A percentile compares a stretch with the other conserved stretches of the same genome.
These are phyloP conservation scores for Kokia cookei DNA, from an alignment of 441 rosid genomes.

Conservation along the genomic window DNA sequence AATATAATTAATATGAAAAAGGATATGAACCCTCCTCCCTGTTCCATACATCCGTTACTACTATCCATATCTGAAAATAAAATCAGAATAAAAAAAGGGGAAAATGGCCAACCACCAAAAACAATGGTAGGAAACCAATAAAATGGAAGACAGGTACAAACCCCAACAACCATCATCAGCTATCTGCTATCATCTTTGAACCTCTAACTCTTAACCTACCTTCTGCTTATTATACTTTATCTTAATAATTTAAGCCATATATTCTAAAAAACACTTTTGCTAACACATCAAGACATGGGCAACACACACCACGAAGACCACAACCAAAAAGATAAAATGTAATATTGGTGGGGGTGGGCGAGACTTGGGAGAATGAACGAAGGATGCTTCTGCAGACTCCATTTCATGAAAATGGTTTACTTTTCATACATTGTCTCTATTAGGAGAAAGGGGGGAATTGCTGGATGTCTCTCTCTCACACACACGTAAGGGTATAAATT, in stretches of 20 bases:
- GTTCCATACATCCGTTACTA: no score
- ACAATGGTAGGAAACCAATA: neutral
- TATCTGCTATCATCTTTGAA: neutral
- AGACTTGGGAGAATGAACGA: neutral
- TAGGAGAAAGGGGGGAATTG: neutral
- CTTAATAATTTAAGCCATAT: neutral
- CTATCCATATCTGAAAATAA: neutral
- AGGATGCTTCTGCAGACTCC: neutral
- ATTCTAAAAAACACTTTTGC: neutral
- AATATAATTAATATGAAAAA: no score
- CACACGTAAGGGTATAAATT: neutral
- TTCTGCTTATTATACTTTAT: neutral
- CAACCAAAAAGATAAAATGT: neutral
- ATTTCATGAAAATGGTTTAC: slow-evolving; percentile 8
- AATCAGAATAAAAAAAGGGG: no score
- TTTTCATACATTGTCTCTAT: slow-evolving; percentile 11
- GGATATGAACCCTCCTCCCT: no score
- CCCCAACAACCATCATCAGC: neutral
- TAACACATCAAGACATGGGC: neutral
- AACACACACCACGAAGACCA: neutral
- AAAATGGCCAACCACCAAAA: no score
- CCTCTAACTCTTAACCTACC: neutral
- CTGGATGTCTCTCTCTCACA: slow-evolving; percentile 1
- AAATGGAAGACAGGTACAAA: neutral
- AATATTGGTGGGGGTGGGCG: neutral